Conservation (phyloP, 2,329 filamentous ascomycete species). For the Myriangium duriaei region DNA sequence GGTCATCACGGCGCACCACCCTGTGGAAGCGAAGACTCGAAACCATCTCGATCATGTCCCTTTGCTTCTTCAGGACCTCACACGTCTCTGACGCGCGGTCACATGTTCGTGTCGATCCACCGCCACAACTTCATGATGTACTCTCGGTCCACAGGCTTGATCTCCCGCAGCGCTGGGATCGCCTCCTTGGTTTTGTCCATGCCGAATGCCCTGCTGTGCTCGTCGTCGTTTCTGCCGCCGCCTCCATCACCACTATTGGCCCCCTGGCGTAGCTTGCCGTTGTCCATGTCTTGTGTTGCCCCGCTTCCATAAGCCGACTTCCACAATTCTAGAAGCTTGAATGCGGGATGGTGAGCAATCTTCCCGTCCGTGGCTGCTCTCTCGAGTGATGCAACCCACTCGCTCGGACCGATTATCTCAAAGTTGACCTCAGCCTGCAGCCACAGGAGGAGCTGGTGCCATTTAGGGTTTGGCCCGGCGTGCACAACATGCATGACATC, state of each 20-base stretch:
- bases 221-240: constrained; percentile 1
- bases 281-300: constrained; percentile 2
- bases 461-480: constrained; percentile 29
- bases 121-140: constrained; percentile 33
- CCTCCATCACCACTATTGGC: too few species aligned
- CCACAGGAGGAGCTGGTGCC: constrained; percentile 37
- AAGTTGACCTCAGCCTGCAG: constrained; percentile 26
- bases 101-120: constrained; percentile 24
- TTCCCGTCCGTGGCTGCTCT: constrained; percentile 15
- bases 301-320: constrained; percentile 27
- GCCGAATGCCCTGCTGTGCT: constrained; percentile 3
- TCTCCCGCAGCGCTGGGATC: constrained; percentile 24
- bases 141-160: constrained; percentile 31
- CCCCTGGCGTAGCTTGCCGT: too few species aligned
- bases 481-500: constrained; percentile 40
- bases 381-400: constrained; percentile 34
- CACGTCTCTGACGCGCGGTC: constrained; percentile 8
- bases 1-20: too few species aligned
- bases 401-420: constrained; percentile 28
- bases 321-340: constrained; percentile 40
- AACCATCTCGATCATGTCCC: too few species aligned
- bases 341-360: constrained; percentile 29
- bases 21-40: too few species aligned
- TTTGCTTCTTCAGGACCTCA: too few species aligned
- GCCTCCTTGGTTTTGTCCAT: constrained; percentile 18